Evolutionary conservation across 768 basidiomycete genomes (phyloP).

Genomic region (Auricularia cornea): DNA sequence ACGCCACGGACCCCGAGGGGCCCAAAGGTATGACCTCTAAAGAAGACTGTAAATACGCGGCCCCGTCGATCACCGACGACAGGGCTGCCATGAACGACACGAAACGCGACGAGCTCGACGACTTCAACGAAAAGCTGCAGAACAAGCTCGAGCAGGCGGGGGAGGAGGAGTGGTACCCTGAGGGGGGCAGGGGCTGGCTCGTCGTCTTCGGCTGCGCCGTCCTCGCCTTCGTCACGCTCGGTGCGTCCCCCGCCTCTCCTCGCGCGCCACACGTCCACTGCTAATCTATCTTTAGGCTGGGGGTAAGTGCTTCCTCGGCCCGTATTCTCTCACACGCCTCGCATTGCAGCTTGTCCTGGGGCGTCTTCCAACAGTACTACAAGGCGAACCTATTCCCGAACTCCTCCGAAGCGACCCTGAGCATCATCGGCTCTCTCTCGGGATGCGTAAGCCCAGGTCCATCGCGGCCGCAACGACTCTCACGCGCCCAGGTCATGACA

Average conservation of each 20-base stretch:
- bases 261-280: no score
- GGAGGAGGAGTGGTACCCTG: not conserved
- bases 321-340: not conserved
- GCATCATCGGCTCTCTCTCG: slow-evolving; percentile 2
- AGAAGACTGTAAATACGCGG: not conserved
- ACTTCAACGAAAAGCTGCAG: not conserved
- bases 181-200: not conserved
- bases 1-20: not conserved
- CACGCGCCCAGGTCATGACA: not conserved
- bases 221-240: not conserved
- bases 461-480: not conserved
- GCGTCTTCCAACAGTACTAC: slow-evolving; percentile 6
- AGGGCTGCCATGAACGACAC: not conserved
- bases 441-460: not conserved
- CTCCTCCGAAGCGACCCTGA: not conserved
- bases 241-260: not conserved
- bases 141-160: not conserved
- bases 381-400: slow-evolving; percentile 4
- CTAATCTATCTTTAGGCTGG: not conserved
- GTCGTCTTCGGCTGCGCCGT: not conserved
- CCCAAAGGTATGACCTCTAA: not conserved
- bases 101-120: not conserved
- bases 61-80: not conserved
- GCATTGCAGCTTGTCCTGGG: not conserved
- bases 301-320: not conserved